Evolutionary conservation across 441 rosid genomes (phyloP).

Genomic region (Gossypium trilobum): DNA sequence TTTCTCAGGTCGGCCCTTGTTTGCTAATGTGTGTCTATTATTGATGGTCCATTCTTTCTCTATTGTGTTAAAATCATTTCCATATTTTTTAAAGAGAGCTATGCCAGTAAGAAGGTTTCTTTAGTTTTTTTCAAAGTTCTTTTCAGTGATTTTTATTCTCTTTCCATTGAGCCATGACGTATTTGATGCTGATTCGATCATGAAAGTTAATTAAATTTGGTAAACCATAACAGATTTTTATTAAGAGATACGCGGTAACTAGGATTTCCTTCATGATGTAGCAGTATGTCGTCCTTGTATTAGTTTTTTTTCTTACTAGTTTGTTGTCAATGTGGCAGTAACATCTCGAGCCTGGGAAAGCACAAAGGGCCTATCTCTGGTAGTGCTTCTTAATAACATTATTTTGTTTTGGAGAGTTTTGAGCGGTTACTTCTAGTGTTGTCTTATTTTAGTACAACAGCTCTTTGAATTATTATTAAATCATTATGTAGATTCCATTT

Average conservation of each 20-base stretch:
- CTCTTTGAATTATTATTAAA: slow-evolving; percentile 20
- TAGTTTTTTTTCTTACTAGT: slow-evolving; percentile 14
- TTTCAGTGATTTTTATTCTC: background rate
- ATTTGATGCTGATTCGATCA: background rate
- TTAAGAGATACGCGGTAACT: background rate
- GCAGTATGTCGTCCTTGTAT: background rate
- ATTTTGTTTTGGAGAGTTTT: slow-evolving; percentile 6
- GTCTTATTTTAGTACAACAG: background rate
- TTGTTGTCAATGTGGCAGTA: slow-evolving; percentile 44
- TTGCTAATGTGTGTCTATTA: background rate
- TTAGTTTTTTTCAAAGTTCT: slow-evolving; percentile 1
- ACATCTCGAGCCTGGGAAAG: slow-evolving; percentile 84
- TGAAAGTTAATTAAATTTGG: background rate
- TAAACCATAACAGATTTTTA: background rate
- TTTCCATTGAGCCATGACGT: background rate
- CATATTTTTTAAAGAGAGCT: background rate
- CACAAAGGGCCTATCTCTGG: slow-evolving; percentile 62
- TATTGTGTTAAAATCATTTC: background rate
- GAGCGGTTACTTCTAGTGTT: slow-evolving; percentile 3
- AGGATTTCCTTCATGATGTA: background rate
- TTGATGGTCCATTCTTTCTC: slow-evolving; percentile 1
- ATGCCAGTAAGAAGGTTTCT: background rate
- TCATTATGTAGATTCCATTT: slow-evolving; percentile 64
- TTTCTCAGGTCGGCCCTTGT: slow-evolving; percentile 55
- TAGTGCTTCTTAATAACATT: slow-evolving; percentile 22